Conservation (phyloP, 306 rosid species). For the Prunus davidiana region DNA sequence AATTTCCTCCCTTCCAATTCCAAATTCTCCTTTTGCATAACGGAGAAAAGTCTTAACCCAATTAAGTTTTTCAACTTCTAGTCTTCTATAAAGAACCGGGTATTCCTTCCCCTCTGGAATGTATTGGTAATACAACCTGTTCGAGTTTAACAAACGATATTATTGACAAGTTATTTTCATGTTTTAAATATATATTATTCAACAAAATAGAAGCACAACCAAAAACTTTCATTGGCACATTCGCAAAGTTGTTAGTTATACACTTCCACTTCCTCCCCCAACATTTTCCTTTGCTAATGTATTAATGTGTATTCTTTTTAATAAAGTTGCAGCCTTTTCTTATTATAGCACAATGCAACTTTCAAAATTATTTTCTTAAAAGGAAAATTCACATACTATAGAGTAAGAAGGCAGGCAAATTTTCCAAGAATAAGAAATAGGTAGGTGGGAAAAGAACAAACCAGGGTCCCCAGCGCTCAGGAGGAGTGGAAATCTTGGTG, state of each 20-base stretch:
- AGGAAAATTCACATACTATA: background rate
- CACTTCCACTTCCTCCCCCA: background rate
- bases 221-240: background rate
- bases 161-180: background rate
- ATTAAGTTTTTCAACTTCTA: constrained; percentile 30
- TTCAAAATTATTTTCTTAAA: background rate
- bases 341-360: background rate
- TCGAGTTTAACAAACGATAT: constrained; percentile 5
- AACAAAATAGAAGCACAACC: background rate
- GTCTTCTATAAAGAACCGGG: constrained; percentile 76
- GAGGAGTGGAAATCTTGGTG: constrained; percentile 67
- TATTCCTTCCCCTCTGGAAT: constrained; percentile 91
- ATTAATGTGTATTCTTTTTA: background rate
- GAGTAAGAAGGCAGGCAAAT: background rate
- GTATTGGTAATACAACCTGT: constrained; percentile 86
- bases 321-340: background rate
- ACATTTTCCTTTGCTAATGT: background rate
- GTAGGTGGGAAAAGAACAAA: constrained; percentile 26
- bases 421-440: constrained; percentile 8
- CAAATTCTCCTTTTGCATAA: constrained; percentile 28
- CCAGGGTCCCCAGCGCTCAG: constrained; percentile 97
- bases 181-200: background rate
- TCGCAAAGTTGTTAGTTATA: background rate
- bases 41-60: constrained; percentile 40
- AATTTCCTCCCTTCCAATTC: constrained; percentile 45